Conservation (phyloP, 345 rosid species). For the Raphanus raphanistrum region DNA sequence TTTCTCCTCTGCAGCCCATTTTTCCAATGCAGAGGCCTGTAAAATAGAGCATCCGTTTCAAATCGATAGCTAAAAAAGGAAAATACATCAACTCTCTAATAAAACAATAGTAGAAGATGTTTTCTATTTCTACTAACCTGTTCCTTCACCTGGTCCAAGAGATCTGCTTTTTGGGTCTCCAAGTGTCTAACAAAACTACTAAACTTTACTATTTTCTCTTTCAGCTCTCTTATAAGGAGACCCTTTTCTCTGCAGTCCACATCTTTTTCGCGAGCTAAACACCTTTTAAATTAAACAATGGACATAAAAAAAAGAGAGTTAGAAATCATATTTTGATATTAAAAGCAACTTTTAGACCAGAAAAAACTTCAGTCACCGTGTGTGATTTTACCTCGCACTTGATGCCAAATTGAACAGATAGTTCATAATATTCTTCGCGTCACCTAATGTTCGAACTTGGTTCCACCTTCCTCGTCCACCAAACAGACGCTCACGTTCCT, state of each 20-base stretch:
- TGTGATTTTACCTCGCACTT: background rate
- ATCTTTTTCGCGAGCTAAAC: background rate
- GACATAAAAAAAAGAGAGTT: background rate
- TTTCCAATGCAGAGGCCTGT: background rate
- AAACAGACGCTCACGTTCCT: background rate
- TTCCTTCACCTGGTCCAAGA: background rate
- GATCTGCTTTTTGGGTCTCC: background rate
- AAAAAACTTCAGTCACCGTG: background rate
- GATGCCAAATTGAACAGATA: constrained; percentile 1
- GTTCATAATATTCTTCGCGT: background rate
- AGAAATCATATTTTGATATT: background rate
- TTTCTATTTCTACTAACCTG: background rate
- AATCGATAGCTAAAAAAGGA: background rate
- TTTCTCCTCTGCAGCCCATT: background rate
- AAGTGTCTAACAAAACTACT: background rate
- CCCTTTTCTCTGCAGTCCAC: background rate
- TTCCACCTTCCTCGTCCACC: constrained; percentile 2
- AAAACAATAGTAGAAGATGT: background rate
- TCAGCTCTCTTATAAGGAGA: background rate
- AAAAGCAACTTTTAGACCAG: background rate
- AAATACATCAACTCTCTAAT: background rate
- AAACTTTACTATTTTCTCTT: background rate
- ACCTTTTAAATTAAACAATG: background rate
- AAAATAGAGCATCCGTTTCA: background rate
- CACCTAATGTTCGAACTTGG: background rate